Percentiles rank a stretch among this genome's conserved stretches.
phyloP scores from a whole-genome alignment of 257 asterid species.

The Solanum bulbocastanum region DNA sequence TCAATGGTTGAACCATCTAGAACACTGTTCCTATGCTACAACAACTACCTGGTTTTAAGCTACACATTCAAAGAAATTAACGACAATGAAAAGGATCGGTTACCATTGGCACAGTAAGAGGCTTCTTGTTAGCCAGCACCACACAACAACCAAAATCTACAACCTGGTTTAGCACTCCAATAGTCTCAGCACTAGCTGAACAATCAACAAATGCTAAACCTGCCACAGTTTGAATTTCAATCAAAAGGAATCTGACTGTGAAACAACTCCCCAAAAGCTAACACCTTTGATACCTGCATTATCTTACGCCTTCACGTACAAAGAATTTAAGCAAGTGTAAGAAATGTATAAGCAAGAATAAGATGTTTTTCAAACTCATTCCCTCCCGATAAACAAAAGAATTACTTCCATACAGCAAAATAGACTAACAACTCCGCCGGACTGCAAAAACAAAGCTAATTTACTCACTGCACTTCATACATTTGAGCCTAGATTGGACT shows the following conservation, averaged over 20 bases:
- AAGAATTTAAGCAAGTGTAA: not conserved
- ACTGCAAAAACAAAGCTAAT: not conserved
- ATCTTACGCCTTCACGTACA: not conserved
- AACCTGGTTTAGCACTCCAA: conserved; percentile 39
- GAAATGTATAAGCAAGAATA: not conserved
- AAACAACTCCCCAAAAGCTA: not conserved
- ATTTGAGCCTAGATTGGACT: not conserved
- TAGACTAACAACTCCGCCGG: not conserved
- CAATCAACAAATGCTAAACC: conserved; percentile 83
- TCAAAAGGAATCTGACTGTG: not conserved
- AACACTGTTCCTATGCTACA: not conserved
- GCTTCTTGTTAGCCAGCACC: conserved; percentile 93
- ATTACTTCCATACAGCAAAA: not conserved
- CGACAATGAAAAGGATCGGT: not conserved
- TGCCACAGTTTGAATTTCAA: conserved; percentile 11
- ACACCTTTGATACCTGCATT: not conserved
- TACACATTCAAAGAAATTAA: conserved; percentile 1
- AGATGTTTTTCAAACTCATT: not conserved
- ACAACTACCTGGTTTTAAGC: not conserved
- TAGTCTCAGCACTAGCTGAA: conserved; percentile 85
- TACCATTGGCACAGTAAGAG: conserved; percentile 76
- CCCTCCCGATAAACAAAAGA: not conserved
- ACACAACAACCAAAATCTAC: conserved; percentile 52
- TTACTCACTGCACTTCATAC: not conserved
- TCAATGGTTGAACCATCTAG: not conserved